These are phyloP conservation scores for Pythium vanterpoolii DNA, from an alignment of 352 stramenopile species.

Conservation along the genomic window DNA sequence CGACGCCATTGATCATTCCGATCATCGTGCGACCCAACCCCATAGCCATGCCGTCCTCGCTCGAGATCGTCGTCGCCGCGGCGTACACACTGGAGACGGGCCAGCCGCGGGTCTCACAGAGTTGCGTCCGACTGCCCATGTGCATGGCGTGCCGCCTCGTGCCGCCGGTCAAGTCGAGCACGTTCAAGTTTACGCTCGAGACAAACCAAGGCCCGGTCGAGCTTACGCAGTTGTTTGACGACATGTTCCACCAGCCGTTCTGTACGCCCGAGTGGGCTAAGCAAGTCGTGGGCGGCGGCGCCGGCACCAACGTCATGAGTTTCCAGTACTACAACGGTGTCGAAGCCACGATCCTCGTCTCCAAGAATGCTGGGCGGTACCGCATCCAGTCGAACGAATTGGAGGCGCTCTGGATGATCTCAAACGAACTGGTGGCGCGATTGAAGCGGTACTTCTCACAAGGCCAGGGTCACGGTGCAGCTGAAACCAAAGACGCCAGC, in stretches of 20 bases:
- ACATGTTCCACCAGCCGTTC: constrained; percentile 82
- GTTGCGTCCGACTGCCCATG: constrained; percentile 68
- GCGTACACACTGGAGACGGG: constrained; percentile 71
- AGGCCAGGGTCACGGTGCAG: constrained; percentile 9
- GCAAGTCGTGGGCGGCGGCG: constrained; percentile 49
- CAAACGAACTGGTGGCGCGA: constrained; percentile 67
- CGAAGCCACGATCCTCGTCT: constrained; percentile 85
- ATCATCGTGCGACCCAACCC: constrained; percentile 49
- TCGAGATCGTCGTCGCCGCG: constrained; percentile 60
- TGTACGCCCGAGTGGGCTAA: constrained; percentile 67
- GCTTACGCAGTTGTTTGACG: constrained; percentile 76
- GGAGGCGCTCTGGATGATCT: constrained; percentile 74
- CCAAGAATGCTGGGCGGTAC: constrained; percentile 87
- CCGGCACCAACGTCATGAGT: constrained; percentile 74
- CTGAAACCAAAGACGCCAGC: constrained; percentile 23
- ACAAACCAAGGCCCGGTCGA: constrained; percentile 81
- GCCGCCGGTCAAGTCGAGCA: constrained; percentile 72
- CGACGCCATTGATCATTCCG: constrained; percentile 63
- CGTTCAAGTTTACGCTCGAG: constrained; percentile 87
- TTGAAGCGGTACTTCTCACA: constrained; percentile 49
- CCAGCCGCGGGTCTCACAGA: constrained; percentile 66
- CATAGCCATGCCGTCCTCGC: constrained; percentile 55
- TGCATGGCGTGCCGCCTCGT: constrained; percentile 67
- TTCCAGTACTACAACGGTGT: constrained; percentile 88
- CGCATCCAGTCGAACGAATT: constrained; percentile 86